These are phyloP conservation scores for Hypoxylon sp. DNA, from an alignment of 2,329 filamentous ascomycete genomes.

Conservation along the genomic window DNA sequence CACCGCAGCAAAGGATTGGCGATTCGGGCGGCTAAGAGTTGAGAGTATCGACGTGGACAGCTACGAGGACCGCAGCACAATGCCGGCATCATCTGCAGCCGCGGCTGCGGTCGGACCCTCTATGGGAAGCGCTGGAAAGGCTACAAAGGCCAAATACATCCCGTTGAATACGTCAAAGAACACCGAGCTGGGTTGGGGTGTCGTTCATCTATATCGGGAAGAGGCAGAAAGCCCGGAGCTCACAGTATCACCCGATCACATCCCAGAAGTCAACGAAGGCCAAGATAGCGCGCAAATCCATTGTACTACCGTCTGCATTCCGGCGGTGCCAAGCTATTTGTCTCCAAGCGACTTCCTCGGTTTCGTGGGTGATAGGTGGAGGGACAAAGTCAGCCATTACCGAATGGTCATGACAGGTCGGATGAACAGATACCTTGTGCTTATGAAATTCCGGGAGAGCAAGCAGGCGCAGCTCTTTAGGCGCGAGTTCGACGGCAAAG, in stretches of 20 bases:
- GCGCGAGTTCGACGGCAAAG: constrained; percentile 89
- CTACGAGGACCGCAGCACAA: constrained; percentile 51
- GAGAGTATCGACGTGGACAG: constrained; percentile 82
- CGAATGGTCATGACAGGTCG: constrained; percentile 91
- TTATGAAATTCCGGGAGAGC: constrained; percentile 90
- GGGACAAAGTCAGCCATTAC: constrained; percentile 91
- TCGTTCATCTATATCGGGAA: constrained; percentile 95
- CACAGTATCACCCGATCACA: constrained; percentile 47
- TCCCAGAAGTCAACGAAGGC: constrained; percentile 51
- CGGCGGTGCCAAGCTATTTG: constrained; percentile 95
- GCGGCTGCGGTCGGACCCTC: constrained; percentile 69
- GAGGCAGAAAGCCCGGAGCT: constrained; percentile 78
- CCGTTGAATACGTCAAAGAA: constrained; percentile 75
- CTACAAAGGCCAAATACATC: constrained; percentile 86
- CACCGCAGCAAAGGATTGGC: constrained; percentile 77
- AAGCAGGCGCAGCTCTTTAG: constrained; percentile 84
- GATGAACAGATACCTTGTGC: constrained; percentile 92
- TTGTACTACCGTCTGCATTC: constrained; percentile 91
- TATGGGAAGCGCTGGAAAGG: constrained; percentile 73
- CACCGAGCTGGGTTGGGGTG: constrained; percentile 88
- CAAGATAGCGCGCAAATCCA: constrained; percentile 61
- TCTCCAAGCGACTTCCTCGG: constrained; percentile 91
- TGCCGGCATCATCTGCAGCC: constrained; percentile 62
- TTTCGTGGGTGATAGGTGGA: constrained; percentile 90
- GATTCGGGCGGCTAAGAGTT: constrained; percentile 83